Evolutionary conservation across 208 protist species (phyloP), one percentile per base, ranked within the genome.

Genomic region (Blechomonas ayalai): DNA sequence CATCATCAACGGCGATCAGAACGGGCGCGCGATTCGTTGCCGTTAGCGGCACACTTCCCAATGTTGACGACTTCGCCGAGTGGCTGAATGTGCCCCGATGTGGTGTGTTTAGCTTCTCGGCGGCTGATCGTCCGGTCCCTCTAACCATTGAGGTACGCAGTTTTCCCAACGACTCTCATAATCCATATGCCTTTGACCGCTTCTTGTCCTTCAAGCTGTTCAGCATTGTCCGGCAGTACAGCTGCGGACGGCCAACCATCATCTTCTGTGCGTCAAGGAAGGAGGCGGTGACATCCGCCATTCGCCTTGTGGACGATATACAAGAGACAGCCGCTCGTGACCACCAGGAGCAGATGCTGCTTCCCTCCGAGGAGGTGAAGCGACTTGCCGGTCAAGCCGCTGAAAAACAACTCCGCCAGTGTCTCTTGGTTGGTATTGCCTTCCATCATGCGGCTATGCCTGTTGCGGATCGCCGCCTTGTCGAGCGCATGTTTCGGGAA

Each of bases 11-110:
- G 16, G 4, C 7, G 27, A 38, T n/a, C 52, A 24, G 41, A 38
- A 22, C 38, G 13, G 19, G 23, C 4, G 58, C 85, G 7, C 82
- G 90, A 8, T 89, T 95, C 32, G 69, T 96, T 9, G 87, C 82
- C 7, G 76, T 93, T 38, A 95, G 84, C 47, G 93, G 84, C 8
- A 97, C 93, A n/a, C 72, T 97, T 34, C 85, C 90, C 0, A 97
- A 97, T 54, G 69, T 86, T 32, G 40, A 74, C 10, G 90, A 96
- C 54, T 77, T 97, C 25, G 90, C 79, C 2, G 59, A 80, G 41
- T 96, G 92, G 90, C 69, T 97, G 1, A 46, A 72, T 19, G 86
- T 84, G 29, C 36, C 50, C 8, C 59, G 55, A 4, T 28, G 31
- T 12, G 67, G 69, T 48, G 55, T 74, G 0, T 74, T 85, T 20